Conservation (phyloP, 1,284 basidiomycete species). For the Fomitopsis betulina region DNA sequence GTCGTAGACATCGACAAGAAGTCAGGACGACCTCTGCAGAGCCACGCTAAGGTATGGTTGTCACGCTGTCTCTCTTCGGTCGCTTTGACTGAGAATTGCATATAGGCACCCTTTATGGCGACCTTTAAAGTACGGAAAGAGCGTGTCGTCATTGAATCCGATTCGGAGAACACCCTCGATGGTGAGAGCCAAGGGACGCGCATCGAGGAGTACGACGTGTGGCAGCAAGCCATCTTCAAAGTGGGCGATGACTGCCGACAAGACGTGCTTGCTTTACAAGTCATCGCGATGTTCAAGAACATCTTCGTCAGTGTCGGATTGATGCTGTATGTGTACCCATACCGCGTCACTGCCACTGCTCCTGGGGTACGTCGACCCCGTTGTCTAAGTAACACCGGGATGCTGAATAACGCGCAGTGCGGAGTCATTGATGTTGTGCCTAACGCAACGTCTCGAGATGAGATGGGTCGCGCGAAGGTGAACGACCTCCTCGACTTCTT, state of each 20-base stretch:
- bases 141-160: constrained; percentile 50
- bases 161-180: constrained; percentile 69
- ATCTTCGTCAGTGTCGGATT: constrained; percentile 89
- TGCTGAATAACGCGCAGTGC: constrained; percentile 49
- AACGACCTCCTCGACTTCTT: constrained; percentile 96
- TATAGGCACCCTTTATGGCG: constrained; percentile 97
- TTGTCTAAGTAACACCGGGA: not conserved
- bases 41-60: constrained; percentile 85
- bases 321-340: constrained; percentile 92
- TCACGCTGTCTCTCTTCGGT: not conserved
- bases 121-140: constrained; percentile 97
- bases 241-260: constrained; percentile 99
- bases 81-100: not conserved
- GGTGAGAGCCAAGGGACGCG: constrained; percentile 55
- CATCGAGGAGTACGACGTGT: constrained; percentile 79
- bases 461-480: constrained; percentile 98
- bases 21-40: constrained; percentile 93
- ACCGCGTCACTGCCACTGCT: constrained; percentile 95
- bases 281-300: constrained; percentile 99
- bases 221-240: constrained; percentile 99
- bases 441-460: constrained; percentile 96
- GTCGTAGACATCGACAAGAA: constrained; percentile 97
- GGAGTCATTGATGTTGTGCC: constrained; percentile 99
- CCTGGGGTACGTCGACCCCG: constrained; percentile 70
- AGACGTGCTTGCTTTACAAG: constrained; percentile 93